These are phyloP conservation scores for Yamadazyma kanchanaburiensis DNA, from an alignment of 1,139 yeast genomes.

Conservation along the genomic window DNA sequence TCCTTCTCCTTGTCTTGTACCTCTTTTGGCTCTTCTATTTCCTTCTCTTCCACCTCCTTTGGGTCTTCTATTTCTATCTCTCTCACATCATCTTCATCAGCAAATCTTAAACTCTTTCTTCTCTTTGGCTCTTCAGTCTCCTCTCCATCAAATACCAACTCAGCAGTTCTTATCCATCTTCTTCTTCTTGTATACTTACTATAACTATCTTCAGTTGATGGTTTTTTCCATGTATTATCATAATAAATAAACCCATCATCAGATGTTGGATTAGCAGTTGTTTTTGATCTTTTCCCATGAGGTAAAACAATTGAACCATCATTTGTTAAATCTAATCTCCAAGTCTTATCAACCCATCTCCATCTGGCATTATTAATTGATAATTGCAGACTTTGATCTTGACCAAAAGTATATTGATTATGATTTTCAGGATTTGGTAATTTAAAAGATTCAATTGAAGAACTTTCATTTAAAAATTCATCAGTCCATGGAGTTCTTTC, in stretches of 20 bases:
- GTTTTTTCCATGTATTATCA: slow-evolving; percentile 93
- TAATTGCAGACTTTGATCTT: slow-evolving; percentile 13
- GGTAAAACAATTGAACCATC: slow-evolving; percentile 80
- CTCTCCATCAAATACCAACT: slow-evolving; percentile 51
- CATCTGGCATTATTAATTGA: slow-evolving; percentile 52
- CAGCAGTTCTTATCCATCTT: slow-evolving; percentile 95
- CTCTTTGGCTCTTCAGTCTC: slow-evolving; percentile 15
- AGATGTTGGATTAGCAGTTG: slow-evolving; percentile 71
- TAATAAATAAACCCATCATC: slow-evolving; percentile 87
- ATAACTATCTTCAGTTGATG: slow-evolving; percentile 83
- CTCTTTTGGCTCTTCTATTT: neutral
- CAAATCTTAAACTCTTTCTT: slow-evolving; percentile 41
- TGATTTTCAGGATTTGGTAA: slow-evolving; percentile 64
- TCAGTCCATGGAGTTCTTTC: slow-evolving; percentile 98
- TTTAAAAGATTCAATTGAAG: slow-evolving; percentile 71
- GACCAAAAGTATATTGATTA: slow-evolving; percentile 21
- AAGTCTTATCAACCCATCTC: slow-evolving; percentile 92
- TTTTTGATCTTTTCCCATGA: slow-evolving; percentile 56
- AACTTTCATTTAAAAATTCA: slow-evolving; percentile 84
- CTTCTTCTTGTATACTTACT: slow-evolving; percentile 91
- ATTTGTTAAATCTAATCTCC: slow-evolving; percentile 87
- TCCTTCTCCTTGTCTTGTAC: neutral
- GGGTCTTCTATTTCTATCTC: slow-evolving; percentile 2
- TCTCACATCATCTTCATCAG: slow-evolving; percentile 19
- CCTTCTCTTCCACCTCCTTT: neutral